Evolutionary conservation across 805 yeast genomes (phyloP), one percentile per base, ranked within the genome.

Genomic region (Zygosaccharomyces bailii): DNA sequence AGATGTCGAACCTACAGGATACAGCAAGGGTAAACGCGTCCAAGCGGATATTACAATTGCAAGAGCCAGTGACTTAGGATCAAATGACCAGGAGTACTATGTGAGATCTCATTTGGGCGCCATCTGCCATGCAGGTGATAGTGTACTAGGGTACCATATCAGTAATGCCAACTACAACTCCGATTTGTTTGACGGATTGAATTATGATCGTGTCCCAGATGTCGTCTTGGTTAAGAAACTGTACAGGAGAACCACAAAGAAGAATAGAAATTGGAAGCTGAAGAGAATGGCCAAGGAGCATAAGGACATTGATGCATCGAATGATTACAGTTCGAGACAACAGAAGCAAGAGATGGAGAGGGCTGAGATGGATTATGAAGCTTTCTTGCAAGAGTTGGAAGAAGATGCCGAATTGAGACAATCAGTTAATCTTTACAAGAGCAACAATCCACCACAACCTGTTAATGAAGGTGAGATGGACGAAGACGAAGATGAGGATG

Each of bases 201-300:
- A 81, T 51, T 67, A 74, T 6, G 76, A 74, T 47, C 81, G 82
- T 52, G 68, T 82, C 17, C 93, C 96, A 14, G 97, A 90, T 57
- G 96, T 90, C 39, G 76, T 88, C 1, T 66, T 90, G 50, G 95
- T 91, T 45, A 88, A 89, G 87, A 90, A 89, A 64, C 78, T 78
- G 67, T 91, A 89, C 72, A 75, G 82, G 36, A 83, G 96, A 74
- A 84, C 83, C 71, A 73, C 80, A 37, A 79, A 78, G 71, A 84
- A 80, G 72, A 70, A 78, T 53, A 84, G 83, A 78, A 78, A 82
- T 74, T 87, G 96, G 95, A 87, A 84, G 69, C 80, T 91, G 68
- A 86, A 86, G 82, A 85, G 98, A 76, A 90, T 91, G 96, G 98
- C 98, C 30, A 86, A 76, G 61, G 98, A 93, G 70, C 95, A 90